A percentile compares a stretch with the other conserved stretches of the same genome.
Evolutionary conservation across 768 basidiomycete genomes (phyloP).

Genomic region (Amanita rimosa): DNA sequence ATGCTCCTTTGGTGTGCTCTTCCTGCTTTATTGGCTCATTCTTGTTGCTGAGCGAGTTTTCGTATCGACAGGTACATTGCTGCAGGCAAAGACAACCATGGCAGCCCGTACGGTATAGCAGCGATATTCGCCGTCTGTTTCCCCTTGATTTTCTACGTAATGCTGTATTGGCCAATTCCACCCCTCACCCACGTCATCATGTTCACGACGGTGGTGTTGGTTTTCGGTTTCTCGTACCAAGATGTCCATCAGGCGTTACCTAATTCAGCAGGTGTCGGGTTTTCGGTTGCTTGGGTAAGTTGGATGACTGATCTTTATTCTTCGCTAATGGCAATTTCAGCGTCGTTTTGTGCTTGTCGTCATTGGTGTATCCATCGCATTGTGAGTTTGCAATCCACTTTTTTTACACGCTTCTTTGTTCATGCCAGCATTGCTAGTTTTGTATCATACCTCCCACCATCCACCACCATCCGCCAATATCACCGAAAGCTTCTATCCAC

Average conservation of each 20-base stretch:
- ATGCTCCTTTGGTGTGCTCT: slow-evolving; percentile 52
- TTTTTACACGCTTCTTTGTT: neutral
- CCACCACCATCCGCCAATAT: slow-evolving; percentile 63
- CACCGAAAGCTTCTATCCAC: slow-evolving; percentile 63
- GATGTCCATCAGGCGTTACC: slow-evolving; percentile 34
- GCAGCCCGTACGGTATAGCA: slow-evolving; percentile 61
- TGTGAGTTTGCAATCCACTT: slow-evolving; percentile 29
- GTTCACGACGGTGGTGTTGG: slow-evolving; percentile 51
- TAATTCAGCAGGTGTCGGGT: slow-evolving; percentile 47
- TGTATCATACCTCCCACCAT: slow-evolving; percentile 59
- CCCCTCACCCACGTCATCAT: slow-evolving; percentile 62
- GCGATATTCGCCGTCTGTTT: slow-evolving; percentile 58
- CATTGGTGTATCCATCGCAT: slow-evolving; percentile 66
- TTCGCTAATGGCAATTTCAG: slow-evolving; percentile 22
- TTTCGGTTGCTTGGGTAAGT: slow-evolving; percentile 61
- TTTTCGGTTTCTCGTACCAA: slow-evolving; percentile 67
- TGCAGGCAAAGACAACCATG: slow-evolving; percentile 41
- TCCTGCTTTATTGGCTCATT: neutral
- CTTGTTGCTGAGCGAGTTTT: neutral
- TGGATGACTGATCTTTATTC: neutral
- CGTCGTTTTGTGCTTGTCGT: slow-evolving; percentile 59
- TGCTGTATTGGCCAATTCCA: slow-evolving; percentile 63
- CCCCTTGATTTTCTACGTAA: slow-evolving; percentile 58
- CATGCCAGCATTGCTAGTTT: slow-evolving; percentile 28
- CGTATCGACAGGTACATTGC: slow-evolving; percentile 58